Evolutionary conservation across 169 alveolate genomes (phyloP).

Genomic region (Plasmodium vivax): DNA sequence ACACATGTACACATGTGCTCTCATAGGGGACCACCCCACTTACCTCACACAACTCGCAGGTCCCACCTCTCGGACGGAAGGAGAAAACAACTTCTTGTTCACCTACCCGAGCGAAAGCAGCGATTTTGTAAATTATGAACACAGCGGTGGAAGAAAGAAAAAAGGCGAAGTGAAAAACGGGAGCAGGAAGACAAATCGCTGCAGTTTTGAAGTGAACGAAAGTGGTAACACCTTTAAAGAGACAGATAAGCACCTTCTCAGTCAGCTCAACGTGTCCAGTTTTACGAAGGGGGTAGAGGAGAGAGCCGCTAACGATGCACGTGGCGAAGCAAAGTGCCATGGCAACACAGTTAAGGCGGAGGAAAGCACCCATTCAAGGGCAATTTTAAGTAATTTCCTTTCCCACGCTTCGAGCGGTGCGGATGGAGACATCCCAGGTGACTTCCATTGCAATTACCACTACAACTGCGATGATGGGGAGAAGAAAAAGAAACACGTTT

Average conservation of each 20-base stretch:
- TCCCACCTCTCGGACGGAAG: not conserved
- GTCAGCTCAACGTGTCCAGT: not conserved
- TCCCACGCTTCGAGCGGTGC: not conserved
- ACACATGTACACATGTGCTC: not conserved
- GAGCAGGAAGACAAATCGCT: not conserved
- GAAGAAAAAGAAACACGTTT: not conserved
- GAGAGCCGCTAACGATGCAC: not conserved
- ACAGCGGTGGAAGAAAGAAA: not conserved
- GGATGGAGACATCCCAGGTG: not conserved
- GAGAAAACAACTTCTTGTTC: not conserved
- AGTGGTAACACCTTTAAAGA: not conserved
- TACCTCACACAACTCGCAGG: not conserved
- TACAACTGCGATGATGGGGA: not conserved
- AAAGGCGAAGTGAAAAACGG: not conserved
- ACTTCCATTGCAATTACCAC: not conserved
- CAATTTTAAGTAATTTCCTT: not conserved
- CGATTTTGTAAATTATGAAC: not conserved
- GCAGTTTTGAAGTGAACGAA: not conserved
- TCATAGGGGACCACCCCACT: not conserved
- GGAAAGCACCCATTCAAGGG: not conserved
- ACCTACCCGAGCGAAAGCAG: constrained; percentile 8
- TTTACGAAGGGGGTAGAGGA: not conserved
- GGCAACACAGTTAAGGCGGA: not conserved
- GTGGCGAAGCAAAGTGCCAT: not conserved
- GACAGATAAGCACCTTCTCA: not conserved